These are phyloP conservation scores for Ulota crispa DNA, from an alignment of 225 moss, liverwort and hornwort species.

Conservation along the genomic window DNA sequence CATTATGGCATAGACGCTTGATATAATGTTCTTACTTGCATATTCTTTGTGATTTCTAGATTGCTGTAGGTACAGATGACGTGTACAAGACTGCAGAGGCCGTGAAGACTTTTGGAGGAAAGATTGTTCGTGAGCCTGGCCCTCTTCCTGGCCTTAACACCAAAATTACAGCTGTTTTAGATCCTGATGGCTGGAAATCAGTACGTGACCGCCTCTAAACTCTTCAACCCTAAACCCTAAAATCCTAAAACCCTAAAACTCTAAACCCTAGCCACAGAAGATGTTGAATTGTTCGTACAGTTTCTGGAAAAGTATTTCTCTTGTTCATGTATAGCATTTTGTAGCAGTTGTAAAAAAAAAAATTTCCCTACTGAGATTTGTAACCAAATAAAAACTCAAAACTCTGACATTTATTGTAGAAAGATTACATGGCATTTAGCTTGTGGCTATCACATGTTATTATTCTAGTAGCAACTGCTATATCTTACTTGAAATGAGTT, in stretches of 20 bases:
- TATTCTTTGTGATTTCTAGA: slow-evolving; percentile 43
- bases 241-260: no score
- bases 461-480: background rate
- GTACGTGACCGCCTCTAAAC: slow-evolving; percentile 39
- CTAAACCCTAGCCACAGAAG: no score
- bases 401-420: background rate
- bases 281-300: background rate
- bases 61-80: slow-evolving; percentile 92
- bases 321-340: background rate
- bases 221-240: background rate
- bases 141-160: slow-evolving; percentile 88
- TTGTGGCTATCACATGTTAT: no score
- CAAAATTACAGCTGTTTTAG: slow-evolving; percentile 82
- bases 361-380: background rate
- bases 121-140: slow-evolving; percentile 79
- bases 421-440: background rate
- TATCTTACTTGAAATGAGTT: background rate
- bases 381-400: background rate
- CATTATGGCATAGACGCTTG: background rate
- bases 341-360: background rate
- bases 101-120: slow-evolving; percentile 65
- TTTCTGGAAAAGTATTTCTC: background rate
- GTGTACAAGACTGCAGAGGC: slow-evolving; percentile 97
- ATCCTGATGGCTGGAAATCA: slow-evolving; percentile 99
- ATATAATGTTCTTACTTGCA: background rate